Percentiles rank a stretch among this genome's conserved stretches.
These are phyloP conservation scores for Auriscalpium orientale DNA, from an alignment of 768 basidiomycete genomes.

Conservation along the genomic window DNA sequence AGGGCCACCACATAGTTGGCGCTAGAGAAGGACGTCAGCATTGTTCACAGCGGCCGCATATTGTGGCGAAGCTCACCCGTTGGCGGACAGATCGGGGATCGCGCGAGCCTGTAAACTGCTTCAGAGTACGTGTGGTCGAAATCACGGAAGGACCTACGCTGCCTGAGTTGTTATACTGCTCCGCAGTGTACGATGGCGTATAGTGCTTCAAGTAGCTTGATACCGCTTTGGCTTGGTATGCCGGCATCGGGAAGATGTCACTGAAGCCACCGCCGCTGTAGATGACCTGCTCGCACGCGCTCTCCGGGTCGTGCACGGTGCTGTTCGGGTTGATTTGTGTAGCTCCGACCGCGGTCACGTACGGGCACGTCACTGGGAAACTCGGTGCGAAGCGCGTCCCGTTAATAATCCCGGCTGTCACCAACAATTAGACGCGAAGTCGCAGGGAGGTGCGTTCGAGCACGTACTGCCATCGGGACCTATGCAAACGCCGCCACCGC, in stretches of 20 bases:
- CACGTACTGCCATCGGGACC: slow-evolving; percentile 23
- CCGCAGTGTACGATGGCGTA: slow-evolving; percentile 26
- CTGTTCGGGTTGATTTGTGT: slow-evolving; percentile 29
- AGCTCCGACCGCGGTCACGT: slow-evolving; percentile 29
- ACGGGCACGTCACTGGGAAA: slow-evolving; percentile 40
- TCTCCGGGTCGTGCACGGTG: slow-evolving; percentile 28
- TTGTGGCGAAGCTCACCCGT: slow-evolving; percentile 17
- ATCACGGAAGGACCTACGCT: slow-evolving; percentile 7
- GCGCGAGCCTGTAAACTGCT: slow-evolving; percentile 17
- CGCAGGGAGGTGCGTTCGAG: too few relatives aligned
- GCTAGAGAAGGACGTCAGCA: slow-evolving; percentile 3
- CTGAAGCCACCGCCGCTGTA: slow-evolving; percentile 35
- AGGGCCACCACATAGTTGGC: slow-evolving; percentile 26
- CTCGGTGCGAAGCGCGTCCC: slow-evolving; percentile 32
- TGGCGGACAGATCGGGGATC: slow-evolving; percentile 27
- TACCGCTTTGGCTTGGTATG: slow-evolving; percentile 27
- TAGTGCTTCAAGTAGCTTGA: slow-evolving; percentile 22
- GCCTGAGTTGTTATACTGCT: slow-evolving; percentile 28
- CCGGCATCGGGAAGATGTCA: slow-evolving; percentile 31
- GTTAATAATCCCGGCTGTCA: slow-evolving; percentile 14
- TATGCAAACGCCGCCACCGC: slow-evolving; percentile 26
- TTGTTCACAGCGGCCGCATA: background rate
- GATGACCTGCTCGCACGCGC: slow-evolving; percentile 30
- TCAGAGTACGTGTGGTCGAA: background rate
- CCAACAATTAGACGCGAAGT: slow-evolving; percentile 2